Percentiles rank a stretch among this genome's conserved stretches.
Evolutionary conservation across 768 basidiomycete genomes (phyloP).

Genomic region (Hypholoma sublateritium): DNA sequence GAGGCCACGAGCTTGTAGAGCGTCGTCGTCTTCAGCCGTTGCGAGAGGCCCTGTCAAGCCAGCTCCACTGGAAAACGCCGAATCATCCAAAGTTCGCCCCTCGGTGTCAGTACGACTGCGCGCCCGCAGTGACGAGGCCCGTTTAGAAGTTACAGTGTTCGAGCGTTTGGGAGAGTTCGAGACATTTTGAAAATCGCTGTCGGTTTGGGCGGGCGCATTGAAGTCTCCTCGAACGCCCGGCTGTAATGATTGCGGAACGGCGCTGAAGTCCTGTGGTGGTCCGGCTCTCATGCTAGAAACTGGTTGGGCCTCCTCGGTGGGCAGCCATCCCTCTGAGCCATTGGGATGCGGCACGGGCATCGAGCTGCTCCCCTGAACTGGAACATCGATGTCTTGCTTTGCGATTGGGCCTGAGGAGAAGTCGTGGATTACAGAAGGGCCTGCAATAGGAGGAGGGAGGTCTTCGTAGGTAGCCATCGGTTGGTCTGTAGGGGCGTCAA

Average conservation of each 20-base stretch:
- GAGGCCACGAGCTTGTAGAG: slow-evolving; percentile 38
- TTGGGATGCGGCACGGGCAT: slow-evolving; percentile 16
- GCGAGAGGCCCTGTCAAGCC: slow-evolving; percentile 50
- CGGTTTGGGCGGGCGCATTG: neutral
- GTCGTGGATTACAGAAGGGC: neutral
- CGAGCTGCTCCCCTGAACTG: neutral
- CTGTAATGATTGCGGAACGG: no score
- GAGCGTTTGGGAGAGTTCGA: neutral
- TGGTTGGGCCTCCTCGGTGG: slow-evolving; percentile 10
- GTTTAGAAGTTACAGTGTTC: neutral
- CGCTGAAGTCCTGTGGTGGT: no score
- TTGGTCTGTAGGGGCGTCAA: slow-evolving; percentile 14
- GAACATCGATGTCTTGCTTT: neutral
- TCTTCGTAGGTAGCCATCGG: slow-evolving; percentile 19
- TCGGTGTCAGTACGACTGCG: slow-evolving; percentile 35
- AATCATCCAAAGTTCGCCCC: slow-evolving; percentile 30
- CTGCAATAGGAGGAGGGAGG: slow-evolving; percentile 5
- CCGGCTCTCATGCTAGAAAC: neutral
- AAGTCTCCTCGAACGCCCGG: neutral
- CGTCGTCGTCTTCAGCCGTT: slow-evolving; percentile 39
- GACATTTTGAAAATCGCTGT: neutral
- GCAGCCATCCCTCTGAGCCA: slow-evolving; percentile 28
- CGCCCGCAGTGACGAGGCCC: slow-evolving; percentile 17
- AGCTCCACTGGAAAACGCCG: slow-evolving; percentile 54
- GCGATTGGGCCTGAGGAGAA: neutral